Evolutionary conservation across 768 basidiomycete genomes (phyloP).

Genomic region (Dacryopinax primogenitus): DNA sequence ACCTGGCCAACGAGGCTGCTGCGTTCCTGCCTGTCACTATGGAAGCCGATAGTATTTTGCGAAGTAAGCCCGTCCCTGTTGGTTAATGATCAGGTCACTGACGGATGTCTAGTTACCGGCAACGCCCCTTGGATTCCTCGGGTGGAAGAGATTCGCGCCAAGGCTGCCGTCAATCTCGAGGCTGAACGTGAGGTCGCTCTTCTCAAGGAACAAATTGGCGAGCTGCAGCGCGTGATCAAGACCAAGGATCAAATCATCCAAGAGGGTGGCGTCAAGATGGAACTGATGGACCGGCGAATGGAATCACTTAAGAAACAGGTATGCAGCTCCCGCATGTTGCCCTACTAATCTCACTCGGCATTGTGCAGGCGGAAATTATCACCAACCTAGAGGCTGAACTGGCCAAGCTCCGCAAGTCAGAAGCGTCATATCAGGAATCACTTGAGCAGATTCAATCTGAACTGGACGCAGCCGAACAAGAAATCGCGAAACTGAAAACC

Average conservation of each 20-base stretch:
- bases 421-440: conserved; percentile 80
- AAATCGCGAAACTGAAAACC: conserved; percentile 70
- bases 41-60: conserved; percentile 65
- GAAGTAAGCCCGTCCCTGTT: conserved; percentile 42
- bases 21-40: conserved; percentile 56
- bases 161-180: conserved; percentile 74
- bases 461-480: conserved; percentile 72
- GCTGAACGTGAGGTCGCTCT: conserved; percentile 79
- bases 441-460: conserved; percentile 88
- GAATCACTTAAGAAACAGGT: conserved; percentile 78
- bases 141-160: conserved; percentile 69
- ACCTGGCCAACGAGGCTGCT: conserved; percentile 57
- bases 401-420: conserved; percentile 70
- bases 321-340: background rate
- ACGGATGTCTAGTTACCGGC: conserved; percentile 42
- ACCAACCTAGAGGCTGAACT: conserved; percentile 69
- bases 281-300: conserved; percentile 85
- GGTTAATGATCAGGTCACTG: background rate
- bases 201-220: conserved; percentile 81
- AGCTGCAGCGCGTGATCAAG: conserved; percentile 69
- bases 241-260: conserved; percentile 76
- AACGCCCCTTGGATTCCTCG: conserved; percentile 76
- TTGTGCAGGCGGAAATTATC: conserved; percentile 53
- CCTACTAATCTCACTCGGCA: background rate
- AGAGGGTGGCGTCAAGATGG: conserved; percentile 82